A percentile compares a stretch with the other conserved stretches of the same genome.
These are phyloP conservation scores for Crithidia mellificae DNA, from an alignment of 208 protist genomes.

Conservation along the genomic window DNA sequence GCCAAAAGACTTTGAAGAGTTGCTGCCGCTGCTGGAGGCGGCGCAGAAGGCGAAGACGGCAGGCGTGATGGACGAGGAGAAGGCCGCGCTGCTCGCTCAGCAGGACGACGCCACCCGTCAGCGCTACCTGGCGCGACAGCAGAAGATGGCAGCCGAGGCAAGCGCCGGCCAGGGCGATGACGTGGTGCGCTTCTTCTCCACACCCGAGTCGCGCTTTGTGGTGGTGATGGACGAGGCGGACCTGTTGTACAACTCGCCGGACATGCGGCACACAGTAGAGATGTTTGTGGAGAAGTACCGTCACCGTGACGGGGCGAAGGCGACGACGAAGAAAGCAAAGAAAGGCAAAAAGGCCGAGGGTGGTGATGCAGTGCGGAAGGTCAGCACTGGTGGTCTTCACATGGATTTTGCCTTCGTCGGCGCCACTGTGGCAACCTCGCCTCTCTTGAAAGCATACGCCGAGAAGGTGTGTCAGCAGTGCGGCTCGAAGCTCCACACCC, in stretches of 20 bases:
- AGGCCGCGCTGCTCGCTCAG: conserved; percentile 38
- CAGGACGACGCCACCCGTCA: conserved; percentile 62
- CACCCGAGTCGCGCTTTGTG: conserved; percentile 45
- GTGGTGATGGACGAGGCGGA: conserved; percentile 90
- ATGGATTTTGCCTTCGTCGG: conserved; percentile 87
- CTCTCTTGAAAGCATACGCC: conserved; percentile 45
- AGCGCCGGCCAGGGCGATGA: not conserved
- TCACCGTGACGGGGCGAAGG: not conserved
- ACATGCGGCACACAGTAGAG: conserved; percentile 58
- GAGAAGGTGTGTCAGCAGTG: conserved; percentile 24
- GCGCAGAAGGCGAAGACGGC: not conserved
- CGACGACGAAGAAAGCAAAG: not conserved
- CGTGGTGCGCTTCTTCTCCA: conserved; percentile 24
- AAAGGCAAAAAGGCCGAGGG: not conserved
- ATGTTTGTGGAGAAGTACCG: conserved; percentile 44
- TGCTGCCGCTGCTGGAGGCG: conserved; percentile 40
- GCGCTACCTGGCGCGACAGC: conserved; percentile 33
- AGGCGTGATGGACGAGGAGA: not conserved
- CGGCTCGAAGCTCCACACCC: conserved; percentile 37
- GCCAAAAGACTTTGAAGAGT: conserved; percentile 63
- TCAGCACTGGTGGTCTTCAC: not conserved
- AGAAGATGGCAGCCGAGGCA: not conserved
- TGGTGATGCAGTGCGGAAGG: not conserved
- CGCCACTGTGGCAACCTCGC: conserved; percentile 79
- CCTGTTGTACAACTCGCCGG: conserved; percentile 68